Evolutionary conservation across 805 yeast genomes (phyloP).

Genomic region (Candida sphagnicola): DNA sequence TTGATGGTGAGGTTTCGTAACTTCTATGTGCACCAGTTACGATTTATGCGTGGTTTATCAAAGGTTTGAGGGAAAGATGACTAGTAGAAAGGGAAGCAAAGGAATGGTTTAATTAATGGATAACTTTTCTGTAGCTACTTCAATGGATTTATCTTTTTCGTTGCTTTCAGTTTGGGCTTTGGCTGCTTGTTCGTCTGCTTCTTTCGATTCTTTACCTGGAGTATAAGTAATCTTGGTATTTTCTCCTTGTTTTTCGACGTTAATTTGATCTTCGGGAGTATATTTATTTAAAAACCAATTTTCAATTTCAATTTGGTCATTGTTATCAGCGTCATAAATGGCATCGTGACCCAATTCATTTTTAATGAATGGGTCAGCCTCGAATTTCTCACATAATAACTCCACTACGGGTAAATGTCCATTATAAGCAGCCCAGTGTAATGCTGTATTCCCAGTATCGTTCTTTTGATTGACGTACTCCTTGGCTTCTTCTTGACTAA

Average conservation of each 20-base stretch:
- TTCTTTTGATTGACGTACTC: constrained; percentile 41
- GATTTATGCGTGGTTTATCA: too few relatives aligned
- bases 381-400: constrained; percentile 64
- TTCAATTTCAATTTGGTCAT: constrained; percentile 71
- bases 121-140: not conserved
- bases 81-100: too few relatives aligned
- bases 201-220: constrained; percentile 41
- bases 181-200: constrained; percentile 29
- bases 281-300: constrained; percentile 70
- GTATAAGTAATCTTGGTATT: constrained; percentile 41
- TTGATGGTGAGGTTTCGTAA: too few relatives aligned
- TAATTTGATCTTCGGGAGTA: constrained; percentile 56
- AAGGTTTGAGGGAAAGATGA: too few relatives aligned
- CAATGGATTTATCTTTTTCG: not conserved
- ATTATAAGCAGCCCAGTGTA: constrained; percentile 94
- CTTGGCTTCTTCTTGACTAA: constrained; percentile 42
- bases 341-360: constrained; percentile 78
- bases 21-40: too few relatives aligned
- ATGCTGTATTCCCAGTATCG: constrained; percentile 85
- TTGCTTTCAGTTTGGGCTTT: constrained; percentile 8
- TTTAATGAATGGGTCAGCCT: constrained; percentile 77
- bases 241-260: constrained; percentile 38
- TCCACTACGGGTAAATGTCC: constrained; percentile 76
- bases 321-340: constrained; percentile 84
- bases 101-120: not conserved